Percentiles rank a stretch among this genome's conserved stretches.
phyloP scores from a whole-genome alignment of 2,329 filamentous ascomycete species.

The Fusarium palustre region DNA sequence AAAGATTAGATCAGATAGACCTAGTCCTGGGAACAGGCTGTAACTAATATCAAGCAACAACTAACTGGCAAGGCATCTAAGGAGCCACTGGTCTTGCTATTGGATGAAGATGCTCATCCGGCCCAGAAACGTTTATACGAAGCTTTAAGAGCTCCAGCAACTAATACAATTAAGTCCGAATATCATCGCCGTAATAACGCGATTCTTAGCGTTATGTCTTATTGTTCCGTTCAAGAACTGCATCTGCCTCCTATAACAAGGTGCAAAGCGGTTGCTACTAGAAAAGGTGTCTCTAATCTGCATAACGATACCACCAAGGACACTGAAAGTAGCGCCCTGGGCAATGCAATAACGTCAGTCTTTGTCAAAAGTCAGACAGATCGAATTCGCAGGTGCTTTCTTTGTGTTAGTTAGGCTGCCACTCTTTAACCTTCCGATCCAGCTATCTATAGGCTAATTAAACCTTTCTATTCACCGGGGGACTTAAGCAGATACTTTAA shows the following conservation, averaged over 20 bases:
- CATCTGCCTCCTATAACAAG: neutral
- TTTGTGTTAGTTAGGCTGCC: neutral
- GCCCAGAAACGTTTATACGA: neutral
- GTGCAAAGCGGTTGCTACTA: neutral
- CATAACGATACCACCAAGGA: rapidly evolving
- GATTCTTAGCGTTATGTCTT: constrained; percentile 5
- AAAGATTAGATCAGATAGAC: neutral
- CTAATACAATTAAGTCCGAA: neutral
- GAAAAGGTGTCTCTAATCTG: neutral
- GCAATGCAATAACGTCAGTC: constrained; percentile 6
- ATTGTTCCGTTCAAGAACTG: constrained; percentile 9
- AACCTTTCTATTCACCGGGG: neutral
- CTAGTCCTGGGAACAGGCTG: neutral
- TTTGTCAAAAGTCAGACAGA: neutral
- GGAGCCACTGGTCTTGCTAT: neutral
- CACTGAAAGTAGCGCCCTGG: rapidly evolving
- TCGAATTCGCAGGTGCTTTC: neutral
- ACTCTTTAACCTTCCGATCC: neutral
- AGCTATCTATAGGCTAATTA: neutral
- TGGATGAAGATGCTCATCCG: neutral
- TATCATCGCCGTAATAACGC: constrained; percentile 1
- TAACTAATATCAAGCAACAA: neutral
- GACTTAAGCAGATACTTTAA: constrained; percentile 22
- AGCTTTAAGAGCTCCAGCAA: neutral
- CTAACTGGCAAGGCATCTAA: neutral